Evolutionary conservation across 2,329 filamentous ascomycete genomes (phyloP), one percentile per base, ranked within the genome.

Genomic region (Cryphonectria carpinicola): DNA sequence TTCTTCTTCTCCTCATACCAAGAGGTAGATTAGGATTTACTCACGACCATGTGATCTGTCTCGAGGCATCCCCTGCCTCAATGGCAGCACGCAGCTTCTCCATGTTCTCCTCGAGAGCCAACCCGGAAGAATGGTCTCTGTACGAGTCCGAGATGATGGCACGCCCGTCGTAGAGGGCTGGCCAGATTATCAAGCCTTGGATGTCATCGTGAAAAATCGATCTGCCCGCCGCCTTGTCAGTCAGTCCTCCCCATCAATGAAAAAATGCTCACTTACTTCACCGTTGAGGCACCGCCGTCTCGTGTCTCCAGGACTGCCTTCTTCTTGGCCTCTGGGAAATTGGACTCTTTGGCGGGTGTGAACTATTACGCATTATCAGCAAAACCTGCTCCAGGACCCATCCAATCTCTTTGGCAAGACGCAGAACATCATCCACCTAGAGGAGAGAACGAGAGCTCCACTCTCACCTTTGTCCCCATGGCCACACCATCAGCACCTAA

Each of bases 231-330:
- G 19, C n/a, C 17, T 10, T 49, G 46, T 49, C 22, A 49, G 69
- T 66, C 39, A 54, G 46, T 46, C 8, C 3, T 46, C 37, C 28
- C 28, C 37, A 10, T 10, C 37, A 37, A 37, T 10, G 37, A 37
- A 37, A 8, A 52, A 35, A 11, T 19, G 22, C 8, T 4, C 43
- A 43, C 74, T 43, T 64, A 85, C 82, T 87, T 87, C 69, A 84
- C 75, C 0, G 85, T 87, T 3, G 81, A 79, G 19, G 78, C 70
- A 6, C 80, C 85, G 3, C 85, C 85, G 71, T 87, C 85, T 3
- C 71, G 76, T 19, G 83, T 78, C 46, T 80, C 74, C 25, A 86
- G 74, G 41, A 86, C 76, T 19, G 80, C 72, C 64, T 83, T 76
- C 74, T 84, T 84, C 49, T 80, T 78, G 62, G 76, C 77, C 4